A percentile compares a stretch with the other conserved stretches of the same genome.
Evolutionary conservation across 116 monocot genomes (phyloP).

Genomic region (Iris pallida): DNA sequence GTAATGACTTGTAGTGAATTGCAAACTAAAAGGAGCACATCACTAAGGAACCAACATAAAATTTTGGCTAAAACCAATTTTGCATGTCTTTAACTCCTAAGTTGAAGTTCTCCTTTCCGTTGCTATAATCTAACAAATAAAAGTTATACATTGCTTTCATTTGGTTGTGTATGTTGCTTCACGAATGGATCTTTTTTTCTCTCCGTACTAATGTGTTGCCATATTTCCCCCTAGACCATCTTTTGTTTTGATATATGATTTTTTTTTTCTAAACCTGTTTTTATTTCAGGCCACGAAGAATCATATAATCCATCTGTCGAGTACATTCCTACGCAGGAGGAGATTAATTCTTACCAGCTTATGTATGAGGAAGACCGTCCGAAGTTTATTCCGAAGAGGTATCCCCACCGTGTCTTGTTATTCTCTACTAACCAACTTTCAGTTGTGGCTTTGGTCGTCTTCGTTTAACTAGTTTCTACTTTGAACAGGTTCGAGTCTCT

Average conservation of each 20-base stretch:
- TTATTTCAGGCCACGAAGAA: slow-evolving; percentile 74
- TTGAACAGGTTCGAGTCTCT: slow-evolving; percentile 63
- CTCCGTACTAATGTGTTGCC: no score
- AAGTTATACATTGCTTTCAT: background rate
- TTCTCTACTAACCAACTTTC: background rate
- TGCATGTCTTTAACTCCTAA: no score
- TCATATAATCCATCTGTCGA: slow-evolving; percentile 89
- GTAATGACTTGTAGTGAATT: slow-evolving; percentile 20
- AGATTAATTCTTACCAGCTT: slow-evolving; percentile 84
- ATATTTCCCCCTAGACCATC: background rate
- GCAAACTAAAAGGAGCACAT: background rate
- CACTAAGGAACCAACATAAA: no score
- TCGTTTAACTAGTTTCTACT: slow-evolving; percentile 11
- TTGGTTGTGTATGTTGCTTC: background rate
- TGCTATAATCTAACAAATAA: no score
- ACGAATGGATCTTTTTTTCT: background rate
- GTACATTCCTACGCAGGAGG: slow-evolving; percentile 92
- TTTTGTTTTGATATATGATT: background rate
- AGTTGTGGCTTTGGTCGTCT: background rate
- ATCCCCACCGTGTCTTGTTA: background rate
- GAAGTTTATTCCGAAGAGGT: slow-evolving; percentile 92
- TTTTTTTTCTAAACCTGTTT: background rate
- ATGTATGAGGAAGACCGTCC: slow-evolving; percentile 96
- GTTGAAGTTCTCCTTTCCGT: no score
- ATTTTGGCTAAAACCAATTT: no score